Percentiles rank a stretch among this genome's conserved stretches.
phyloP scores from a whole-genome alignment of 805 yeast genomes.

The Zygotorulaspora florentina region DNA sequence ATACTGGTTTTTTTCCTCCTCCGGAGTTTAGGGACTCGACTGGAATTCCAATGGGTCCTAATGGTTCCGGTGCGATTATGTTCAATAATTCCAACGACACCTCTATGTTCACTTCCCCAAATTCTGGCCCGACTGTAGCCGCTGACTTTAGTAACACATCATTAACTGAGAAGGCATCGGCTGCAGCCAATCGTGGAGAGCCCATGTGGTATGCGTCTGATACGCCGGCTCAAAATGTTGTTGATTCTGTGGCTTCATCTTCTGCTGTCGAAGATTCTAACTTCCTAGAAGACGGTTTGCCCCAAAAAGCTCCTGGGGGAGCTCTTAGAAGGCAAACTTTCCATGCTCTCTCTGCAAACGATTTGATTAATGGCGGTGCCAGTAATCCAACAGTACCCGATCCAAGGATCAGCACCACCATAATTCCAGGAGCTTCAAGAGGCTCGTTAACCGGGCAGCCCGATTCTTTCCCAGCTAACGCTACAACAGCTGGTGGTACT shows the following conservation, averaged over 20 bases:
- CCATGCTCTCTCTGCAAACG: constrained; percentile 29
- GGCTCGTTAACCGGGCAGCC: background rate
- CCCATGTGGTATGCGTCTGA: constrained; percentile 20
- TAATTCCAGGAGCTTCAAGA: background rate
- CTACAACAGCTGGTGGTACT: constrained; percentile 1
- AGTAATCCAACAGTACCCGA: constrained; percentile 6
- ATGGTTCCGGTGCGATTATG: constrained; percentile 6
- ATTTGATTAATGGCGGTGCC: constrained; percentile 11
- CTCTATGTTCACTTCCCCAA: constrained; percentile 9
- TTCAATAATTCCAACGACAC: constrained; percentile 19
- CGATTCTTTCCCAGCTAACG: background rate
- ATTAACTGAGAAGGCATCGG: constrained; percentile 3
- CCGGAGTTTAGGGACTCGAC: constrained; percentile 19
- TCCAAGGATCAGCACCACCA: constrained; percentile 2
- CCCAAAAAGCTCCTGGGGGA: constrained; percentile 14
- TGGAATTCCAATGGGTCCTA: constrained; percentile 3
- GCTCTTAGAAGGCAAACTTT: constrained; percentile 34
- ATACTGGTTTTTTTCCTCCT: constrained; percentile 26
- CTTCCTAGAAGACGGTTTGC: constrained; percentile 11
- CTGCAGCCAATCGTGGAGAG: constrained; percentile 11
- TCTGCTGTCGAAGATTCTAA: constrained; percentile 12
- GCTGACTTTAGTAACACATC: constrained; percentile 7
- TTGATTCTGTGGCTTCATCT: constrained; percentile 5
- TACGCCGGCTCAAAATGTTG: constrained; percentile 8
- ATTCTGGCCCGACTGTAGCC: constrained; percentile 8